A percentile compares a stretch with the other conserved stretches of the same genome.
phyloP scores from a whole-genome alignment of 2,329 filamentous ascomycete genomes.

The Pseudogymnoascus sp. region DNA sequence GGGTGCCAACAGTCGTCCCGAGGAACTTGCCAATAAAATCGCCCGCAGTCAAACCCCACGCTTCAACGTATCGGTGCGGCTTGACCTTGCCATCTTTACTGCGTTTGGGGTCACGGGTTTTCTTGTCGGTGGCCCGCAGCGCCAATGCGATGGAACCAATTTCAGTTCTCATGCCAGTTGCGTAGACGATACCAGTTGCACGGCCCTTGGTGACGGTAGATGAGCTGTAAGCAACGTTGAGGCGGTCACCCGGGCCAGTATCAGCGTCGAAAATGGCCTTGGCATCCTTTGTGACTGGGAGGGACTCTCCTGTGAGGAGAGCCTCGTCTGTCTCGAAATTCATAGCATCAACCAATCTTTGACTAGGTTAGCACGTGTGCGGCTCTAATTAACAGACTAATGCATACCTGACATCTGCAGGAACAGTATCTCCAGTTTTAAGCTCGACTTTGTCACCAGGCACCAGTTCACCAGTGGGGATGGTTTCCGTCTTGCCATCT shows the following conservation, averaged over 20 bases:
- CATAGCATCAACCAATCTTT: slow-evolving; percentile 41
- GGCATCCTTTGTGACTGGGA: slow-evolving; percentile 49
- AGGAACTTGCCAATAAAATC: slow-evolving; percentile 54
- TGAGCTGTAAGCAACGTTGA: slow-evolving; percentile 56
- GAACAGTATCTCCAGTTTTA: slow-evolving; percentile 40
- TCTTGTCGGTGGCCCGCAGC: slow-evolving; percentile 46
- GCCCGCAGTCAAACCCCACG: slow-evolving; percentile 37
- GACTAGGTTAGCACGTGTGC: slow-evolving; percentile 13
- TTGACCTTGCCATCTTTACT: slow-evolving; percentile 42
- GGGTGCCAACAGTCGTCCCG: slow-evolving; percentile 58
- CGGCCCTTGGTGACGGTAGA: slow-evolving; percentile 56
- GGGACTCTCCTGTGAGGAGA: slow-evolving; percentile 54
- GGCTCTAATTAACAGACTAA: background rate
- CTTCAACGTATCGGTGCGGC: slow-evolving; percentile 39
- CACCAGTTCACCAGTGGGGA: slow-evolving; percentile 48
- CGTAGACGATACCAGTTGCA: slow-evolving; percentile 52
- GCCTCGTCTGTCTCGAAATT: slow-evolving; percentile 56
- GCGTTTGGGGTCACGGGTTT: slow-evolving; percentile 39
- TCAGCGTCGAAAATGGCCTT: slow-evolving; percentile 42
- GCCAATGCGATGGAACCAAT: slow-evolving; percentile 58
- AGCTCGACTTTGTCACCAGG: slow-evolving; percentile 52
- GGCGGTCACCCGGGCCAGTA: slow-evolving; percentile 51
- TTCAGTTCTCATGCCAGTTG: slow-evolving; percentile 54
- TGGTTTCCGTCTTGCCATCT: slow-evolving; percentile 40
- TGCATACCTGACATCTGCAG: slow-evolving; percentile 33